Base-by-base conservation (phyloP, 176 grass and related monocot genomes). In the Melocanna baccifera region DNA sequence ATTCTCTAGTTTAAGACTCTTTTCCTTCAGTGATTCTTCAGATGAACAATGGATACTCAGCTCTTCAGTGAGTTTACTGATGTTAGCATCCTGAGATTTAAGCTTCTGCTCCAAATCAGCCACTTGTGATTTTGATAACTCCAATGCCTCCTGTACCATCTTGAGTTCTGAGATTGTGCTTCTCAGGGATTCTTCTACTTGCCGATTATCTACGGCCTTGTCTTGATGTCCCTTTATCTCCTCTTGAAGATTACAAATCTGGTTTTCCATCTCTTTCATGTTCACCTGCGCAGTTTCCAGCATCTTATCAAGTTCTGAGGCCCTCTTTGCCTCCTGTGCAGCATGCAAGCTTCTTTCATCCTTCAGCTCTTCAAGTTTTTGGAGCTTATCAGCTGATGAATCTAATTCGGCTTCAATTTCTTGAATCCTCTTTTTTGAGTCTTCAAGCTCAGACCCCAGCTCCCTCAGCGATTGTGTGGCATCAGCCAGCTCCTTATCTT, bases 101-200 rank as follows among this genome's bases (percentile, higher is more conserved):
- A 97, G 77, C 65, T 94, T 94, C 84, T 91, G 73, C 71, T 94
- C 91, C 85, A 94, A 88, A 88, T 93, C 76, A 73, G 48, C 55
- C 43, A 91, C 80, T 81, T 93, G 89, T 41, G 81, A 87, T 84
- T 92, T 93, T 69, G 93, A 90, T 41, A 92, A 78, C 58, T 90
- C 87, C 50, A 98, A 75, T 56, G 86, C 81, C 39, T 95, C 87
- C 57, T 94, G 87, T 80, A 92, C 69, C 40, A 57, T 68, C 80
- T 91, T 86, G 15, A 98, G 80, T 73, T 98, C 85, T 68, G 90
- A 78, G 16, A 89, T 36, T 71, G 89, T 90, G 61, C 46, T 90
- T 78, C 47, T 82, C 25, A 93, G 82, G 20, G 91, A 84, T 86
- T 89, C 91, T 84, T 98, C 86, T 40, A 95, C 81, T 85, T 87